These are phyloP conservation scores for Saprolegnia diclina DNA, from an alignment of 352 stramenopile genomes.

Conservation along the genomic window DNA sequence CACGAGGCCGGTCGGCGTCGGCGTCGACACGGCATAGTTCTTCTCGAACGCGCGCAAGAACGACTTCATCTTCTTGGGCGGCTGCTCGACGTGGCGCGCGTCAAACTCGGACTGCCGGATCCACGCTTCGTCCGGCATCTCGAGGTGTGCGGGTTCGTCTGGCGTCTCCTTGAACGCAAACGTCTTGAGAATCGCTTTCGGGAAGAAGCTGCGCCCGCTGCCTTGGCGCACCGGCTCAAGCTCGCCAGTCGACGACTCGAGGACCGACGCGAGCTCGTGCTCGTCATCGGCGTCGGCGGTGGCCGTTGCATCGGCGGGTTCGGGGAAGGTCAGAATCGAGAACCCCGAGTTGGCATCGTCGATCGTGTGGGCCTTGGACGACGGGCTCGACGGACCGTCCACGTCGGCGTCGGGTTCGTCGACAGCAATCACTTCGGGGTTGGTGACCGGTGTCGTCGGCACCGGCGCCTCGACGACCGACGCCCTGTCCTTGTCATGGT, in stretches of 20 bases:
- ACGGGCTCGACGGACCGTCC: neutral
- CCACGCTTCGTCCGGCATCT: neutral
- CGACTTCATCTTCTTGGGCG: slow-evolving; percentile 16
- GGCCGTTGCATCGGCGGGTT: neutral
- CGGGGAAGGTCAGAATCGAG: slow-evolving; percentile 11
- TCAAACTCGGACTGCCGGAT: neutral
- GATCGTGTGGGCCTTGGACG: slow-evolving; percentile 4
- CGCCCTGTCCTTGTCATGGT: too few relatives aligned
- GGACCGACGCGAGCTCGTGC: neutral
- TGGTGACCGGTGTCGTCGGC: neutral
- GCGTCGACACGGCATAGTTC: neutral
- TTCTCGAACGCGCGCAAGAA: slow-evolving; percentile 18
- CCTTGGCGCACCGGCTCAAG: neutral
- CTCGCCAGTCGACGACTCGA: neutral
- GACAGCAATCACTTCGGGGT: neutral
- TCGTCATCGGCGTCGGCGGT: neutral
- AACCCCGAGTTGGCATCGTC: neutral
- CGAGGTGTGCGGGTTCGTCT: neutral
- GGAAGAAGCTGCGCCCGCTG: neutral
- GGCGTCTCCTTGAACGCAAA: neutral
- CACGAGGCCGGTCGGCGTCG: slow-evolving; percentile 1
- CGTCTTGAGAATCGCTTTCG: neutral
- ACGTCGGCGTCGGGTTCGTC: too few relatives aligned
- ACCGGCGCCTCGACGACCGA: neutral
- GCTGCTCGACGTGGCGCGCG: neutral